A percentile compares a stretch with the other conserved stretches of the same genome.
Conservation (phyloP, 2,329 filamentous ascomycete species). For the Fusarium sp. region DNA sequence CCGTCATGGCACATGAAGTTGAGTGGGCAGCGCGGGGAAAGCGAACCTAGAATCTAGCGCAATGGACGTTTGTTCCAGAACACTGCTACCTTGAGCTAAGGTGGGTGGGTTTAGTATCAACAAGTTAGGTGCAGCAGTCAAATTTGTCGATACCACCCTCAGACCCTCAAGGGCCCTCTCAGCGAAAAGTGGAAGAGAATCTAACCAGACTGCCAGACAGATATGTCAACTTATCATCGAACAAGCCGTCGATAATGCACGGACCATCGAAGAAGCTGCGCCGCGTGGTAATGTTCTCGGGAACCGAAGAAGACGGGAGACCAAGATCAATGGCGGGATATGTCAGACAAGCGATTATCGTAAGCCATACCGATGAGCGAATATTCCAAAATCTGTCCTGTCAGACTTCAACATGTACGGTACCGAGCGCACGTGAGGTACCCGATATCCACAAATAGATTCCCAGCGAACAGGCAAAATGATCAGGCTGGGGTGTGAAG, state of each 20-base stretch:
- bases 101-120: conserved; percentile 1
- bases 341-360: not conserved
- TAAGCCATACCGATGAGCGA: conserved; percentile 7
- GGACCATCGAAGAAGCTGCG: not conserved
- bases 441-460: conserved; percentile 5
- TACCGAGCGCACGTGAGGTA: conserved; percentile 2
- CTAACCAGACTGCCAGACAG: no score
- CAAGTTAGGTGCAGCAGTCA: not conserved
- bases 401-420: not conserved
- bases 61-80: conserved; percentile 37
- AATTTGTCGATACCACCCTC: conserved; percentile 10
- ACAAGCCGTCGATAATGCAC: no score
- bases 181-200: no score
- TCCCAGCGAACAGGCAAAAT: conserved; percentile 2
- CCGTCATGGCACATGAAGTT: conserved; percentile 39
- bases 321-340: conserved; percentile 1
- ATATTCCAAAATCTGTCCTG: not conserved
- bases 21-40: conserved; percentile 33
- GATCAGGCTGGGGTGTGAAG: not conserved
- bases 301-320: not conserved
- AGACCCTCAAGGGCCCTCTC: not conserved
- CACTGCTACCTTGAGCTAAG: conserved; percentile 22
- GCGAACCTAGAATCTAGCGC: conserved; percentile 25
- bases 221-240: no score
- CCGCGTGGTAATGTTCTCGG: not conserved